Evolutionary conservation across 148 eudicot genomes (phyloP), one percentile per base, ranked within the genome.

Genomic region (Drosera capensis): DNA sequence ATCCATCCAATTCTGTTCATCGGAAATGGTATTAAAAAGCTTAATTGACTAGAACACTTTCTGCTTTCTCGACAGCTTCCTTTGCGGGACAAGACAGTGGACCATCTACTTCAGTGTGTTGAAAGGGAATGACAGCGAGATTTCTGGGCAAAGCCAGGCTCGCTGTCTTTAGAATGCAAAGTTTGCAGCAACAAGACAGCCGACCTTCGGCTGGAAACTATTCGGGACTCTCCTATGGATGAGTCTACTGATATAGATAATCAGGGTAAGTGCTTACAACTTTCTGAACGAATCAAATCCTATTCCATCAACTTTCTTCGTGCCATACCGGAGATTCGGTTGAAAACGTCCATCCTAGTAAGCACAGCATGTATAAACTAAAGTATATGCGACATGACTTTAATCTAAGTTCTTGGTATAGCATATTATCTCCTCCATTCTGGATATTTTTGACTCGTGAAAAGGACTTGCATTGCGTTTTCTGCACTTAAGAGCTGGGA

Each of bases 101-200:
- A 74, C 56, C 78, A 85, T 62, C 60, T 90, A 30, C 72, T 78
- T 40, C 23, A 48, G 49, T 72, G 82, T 48, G 51, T 68, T 34
- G 62, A 67, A 35, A 63, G 62, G 40, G 3, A 70, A 50, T 49
- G 80, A 50, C 54, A 36, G 57, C 53, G 31, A 19, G 67, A 59
- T 20, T 57, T 52, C 54, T 46, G 51, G 18, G 64, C 64, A 40
- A 78, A 63, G 24, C 57, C 68, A 42, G 59, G 67, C 20, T 38
- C 71, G 49, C 25, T 56, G 46, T 52, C 52, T 23, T 51, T 70
- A 45, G 65, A 48, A 29, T 58, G 75, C 40, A 62, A 52, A 25
- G 56, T 35, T 52, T 56, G 71, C 42, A 46, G 45, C 21, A 55
- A 59, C 14, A 63, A 23, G 64, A 45, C 45, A 52, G 41, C 40